Base-by-base conservation (phyloP, 2,329 filamentous ascomycete genomes). In the Phaeophleospora eucalypticola region DNA sequence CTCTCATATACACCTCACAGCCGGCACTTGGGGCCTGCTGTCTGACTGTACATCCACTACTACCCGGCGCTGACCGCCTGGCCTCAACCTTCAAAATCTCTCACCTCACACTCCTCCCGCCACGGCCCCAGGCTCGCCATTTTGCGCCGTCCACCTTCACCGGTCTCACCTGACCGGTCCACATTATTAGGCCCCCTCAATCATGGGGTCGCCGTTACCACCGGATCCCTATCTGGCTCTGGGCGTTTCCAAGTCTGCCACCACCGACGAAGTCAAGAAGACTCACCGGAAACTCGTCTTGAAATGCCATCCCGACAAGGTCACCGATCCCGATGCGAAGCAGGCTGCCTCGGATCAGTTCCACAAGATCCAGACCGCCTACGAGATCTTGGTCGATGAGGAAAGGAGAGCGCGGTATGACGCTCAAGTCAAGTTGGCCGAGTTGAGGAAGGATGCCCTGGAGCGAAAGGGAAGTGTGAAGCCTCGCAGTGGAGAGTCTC, bases 231-330 rank as follows among this genome's bases (percentile, higher is more conserved):
- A 98, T 62, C 80, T 84, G 59, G 81, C 91, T 41, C 81, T 98
- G 3, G 81, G 77, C 24, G 70, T 98, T 36, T 78, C 84, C 38
- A 81, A 81, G 52, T 75, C 80, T 50, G 89, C 90, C 12, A 86
- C 86, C 0, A 73, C 82, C 29, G 83, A 88, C 51, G 81, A 95
- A 62, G 80, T 98, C 72, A 96, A 94, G 68, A 83, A 81, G 12
- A 88, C 90, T 17, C 97, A 98, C 72, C 85, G 89, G 63, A 96
- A 95, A 66, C 81, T 86, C 46, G 93, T 93, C 4, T 76, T 98
- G 49, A 90, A 83, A 68, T 82, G 89, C 61, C 93, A 98, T 58
- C 71, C 74, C 51, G 18, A 75, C 91, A 78, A 58, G 71, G 46
- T 53, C 20, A 84, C 89, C 57, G 82, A 95, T 61, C 82, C 84